phyloP scores from a whole-genome alignment of 352 stramenopile genomes.

The Aphanomyces invadans region DNA sequence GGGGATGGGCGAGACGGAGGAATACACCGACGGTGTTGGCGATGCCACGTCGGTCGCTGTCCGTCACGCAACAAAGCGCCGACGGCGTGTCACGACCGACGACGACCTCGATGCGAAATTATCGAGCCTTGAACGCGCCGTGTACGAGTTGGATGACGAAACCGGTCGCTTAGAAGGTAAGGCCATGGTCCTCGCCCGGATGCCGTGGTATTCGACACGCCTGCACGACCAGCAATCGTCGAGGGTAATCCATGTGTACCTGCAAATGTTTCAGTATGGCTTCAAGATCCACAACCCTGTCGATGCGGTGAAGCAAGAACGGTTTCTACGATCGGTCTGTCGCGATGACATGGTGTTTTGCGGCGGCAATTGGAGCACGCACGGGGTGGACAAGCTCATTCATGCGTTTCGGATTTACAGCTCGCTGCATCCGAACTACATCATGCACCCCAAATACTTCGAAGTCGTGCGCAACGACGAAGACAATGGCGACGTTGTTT shows the following conservation, averaged over 20 bases:
- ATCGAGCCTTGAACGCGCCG: background rate
- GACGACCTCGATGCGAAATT: background rate
- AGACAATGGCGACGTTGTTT: slow-evolving; percentile 26
- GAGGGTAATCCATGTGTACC: slow-evolving; percentile 44
- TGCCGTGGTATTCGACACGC: background rate
- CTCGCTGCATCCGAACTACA: slow-evolving; percentile 31
- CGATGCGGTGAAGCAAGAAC: slow-evolving; percentile 1
- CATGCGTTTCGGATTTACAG: slow-evolving; percentile 50
- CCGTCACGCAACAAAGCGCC: too few species aligned
- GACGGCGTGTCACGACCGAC: background rate
- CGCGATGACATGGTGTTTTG: slow-evolving; percentile 41
- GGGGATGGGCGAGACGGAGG: too few species aligned
- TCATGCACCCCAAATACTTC: slow-evolving; percentile 33
- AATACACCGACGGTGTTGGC: too few species aligned
- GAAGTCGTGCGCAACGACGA: slow-evolving; percentile 22
- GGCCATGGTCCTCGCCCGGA: background rate
- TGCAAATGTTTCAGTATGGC: slow-evolving; percentile 45
- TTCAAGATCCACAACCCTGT: slow-evolving; percentile 28
- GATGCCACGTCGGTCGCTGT: too few species aligned
- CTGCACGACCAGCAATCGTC: slow-evolving; percentile 21
- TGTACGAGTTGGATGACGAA: background rate
- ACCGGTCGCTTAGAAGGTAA: slow-evolving; percentile 15
- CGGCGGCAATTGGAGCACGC: slow-evolving; percentile 22
- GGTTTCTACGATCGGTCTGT: slow-evolving; percentile 39
- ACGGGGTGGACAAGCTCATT: slow-evolving; percentile 36